Percentiles rank a stretch among this genome's conserved stretches.
Conservation (phyloP, 208 protist genomes). For the Wallacemonas rigidus region DNA sequence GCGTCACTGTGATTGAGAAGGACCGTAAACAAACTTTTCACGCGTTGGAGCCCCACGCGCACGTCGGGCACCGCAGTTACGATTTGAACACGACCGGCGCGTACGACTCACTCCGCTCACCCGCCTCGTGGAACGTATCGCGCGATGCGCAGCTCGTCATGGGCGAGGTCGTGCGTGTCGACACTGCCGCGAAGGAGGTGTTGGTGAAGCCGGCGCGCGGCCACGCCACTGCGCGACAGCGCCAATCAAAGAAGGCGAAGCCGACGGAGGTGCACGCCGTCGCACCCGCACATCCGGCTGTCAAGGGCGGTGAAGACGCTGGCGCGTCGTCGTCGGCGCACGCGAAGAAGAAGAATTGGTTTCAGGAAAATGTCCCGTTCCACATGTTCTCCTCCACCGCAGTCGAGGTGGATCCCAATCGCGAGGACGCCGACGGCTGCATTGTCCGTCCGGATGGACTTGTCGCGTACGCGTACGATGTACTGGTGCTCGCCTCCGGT, state of each 20-base stretch:
- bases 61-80: conserved; percentile 89
- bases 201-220: conserved; percentile 36
- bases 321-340: not conserved
- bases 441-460: conserved; percentile 29
- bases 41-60: conserved; percentile 62
- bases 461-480: conserved; percentile 70
- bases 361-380: conserved; percentile 10
- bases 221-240: not conserved
- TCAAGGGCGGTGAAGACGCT: too few relatives aligned
- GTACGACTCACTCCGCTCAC: conserved; percentile 67
- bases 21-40: conserved; percentile 65
- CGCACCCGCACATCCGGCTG: too few relatives aligned
- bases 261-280: too few relatives aligned
- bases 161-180: conserved; percentile 59
- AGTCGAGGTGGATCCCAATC: not conserved
- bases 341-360: conserved; percentile 8
- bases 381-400: conserved; percentile 10
- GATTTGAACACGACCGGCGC: conserved; percentile 78
- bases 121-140: conserved; percentile 79
- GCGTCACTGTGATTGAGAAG: conserved; percentile 82
- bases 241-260: not conserved
- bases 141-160: conserved; percentile 68
- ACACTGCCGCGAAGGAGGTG: conserved; percentile 49
- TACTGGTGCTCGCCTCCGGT: conserved; percentile 75
- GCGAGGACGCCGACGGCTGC: conserved; percentile 24